phyloP scores from a whole-genome alignment of 2,329 filamentous ascomycete genomes.

The Aspergillus tamarii region DNA sequence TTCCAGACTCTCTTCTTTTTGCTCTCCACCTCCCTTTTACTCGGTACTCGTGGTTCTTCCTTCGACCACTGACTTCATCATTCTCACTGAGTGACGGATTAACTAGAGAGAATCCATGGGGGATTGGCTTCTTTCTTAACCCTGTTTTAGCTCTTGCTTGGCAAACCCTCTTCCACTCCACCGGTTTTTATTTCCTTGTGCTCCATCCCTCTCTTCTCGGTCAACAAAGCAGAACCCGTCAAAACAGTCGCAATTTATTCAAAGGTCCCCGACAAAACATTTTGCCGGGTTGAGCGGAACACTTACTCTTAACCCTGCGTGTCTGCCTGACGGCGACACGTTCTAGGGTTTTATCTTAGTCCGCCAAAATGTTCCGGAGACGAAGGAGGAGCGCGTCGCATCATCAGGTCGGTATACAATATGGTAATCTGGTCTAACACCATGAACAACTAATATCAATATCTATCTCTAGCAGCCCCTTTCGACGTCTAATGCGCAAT shows the following conservation, averaged over 20 bases:
- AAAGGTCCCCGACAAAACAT: background rate
- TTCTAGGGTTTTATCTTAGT: background rate
- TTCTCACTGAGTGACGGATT: background rate
- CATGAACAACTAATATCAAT: constrained; percentile 13
- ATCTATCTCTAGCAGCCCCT: constrained; percentile 55
- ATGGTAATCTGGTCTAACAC: background rate
- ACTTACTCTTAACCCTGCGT: constrained; percentile 7
- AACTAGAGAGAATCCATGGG: background rate
- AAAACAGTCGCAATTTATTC: background rate
- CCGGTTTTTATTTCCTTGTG: background rate
- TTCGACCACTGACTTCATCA: constrained; percentile 4
- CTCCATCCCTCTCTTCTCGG: background rate
- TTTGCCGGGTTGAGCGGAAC: background rate
- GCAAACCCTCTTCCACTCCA: background rate
- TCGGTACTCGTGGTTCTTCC: background rate
- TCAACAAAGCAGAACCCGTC: background rate
- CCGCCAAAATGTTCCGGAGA: constrained; percentile 42
- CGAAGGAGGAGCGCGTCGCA: constrained; percentile 49
- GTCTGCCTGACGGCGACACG: constrained; percentile 17
- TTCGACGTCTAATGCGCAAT: constrained; percentile 67
- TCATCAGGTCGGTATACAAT: constrained; percentile 32
- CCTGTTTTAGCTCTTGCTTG: constrained; percentile 1
- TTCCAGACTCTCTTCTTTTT: constrained; percentile 1
- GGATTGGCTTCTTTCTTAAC: constrained; percentile 1
- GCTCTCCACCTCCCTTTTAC: background rate